These are phyloP conservation scores for Tausonia pullulans DNA, from an alignment of 1,284 basidiomycete species.

Conservation along the genomic window DNA sequence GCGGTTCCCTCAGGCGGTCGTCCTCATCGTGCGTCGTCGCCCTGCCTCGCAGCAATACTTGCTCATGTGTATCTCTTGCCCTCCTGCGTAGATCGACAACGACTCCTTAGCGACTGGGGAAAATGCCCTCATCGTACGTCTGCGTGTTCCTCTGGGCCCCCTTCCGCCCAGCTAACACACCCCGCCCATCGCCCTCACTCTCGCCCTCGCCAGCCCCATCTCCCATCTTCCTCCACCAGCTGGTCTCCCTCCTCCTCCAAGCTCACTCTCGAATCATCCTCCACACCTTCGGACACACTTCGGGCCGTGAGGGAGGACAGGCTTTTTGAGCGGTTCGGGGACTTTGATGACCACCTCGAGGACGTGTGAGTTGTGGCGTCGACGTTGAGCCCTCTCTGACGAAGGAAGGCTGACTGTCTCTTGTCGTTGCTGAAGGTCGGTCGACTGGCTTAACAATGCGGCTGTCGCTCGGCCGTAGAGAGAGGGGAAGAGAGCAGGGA, in stretches of 20 bases:
- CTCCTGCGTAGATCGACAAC: slow-evolving; percentile 26
- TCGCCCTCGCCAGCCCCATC: background rate
- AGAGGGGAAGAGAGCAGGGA: too few relatives aligned
- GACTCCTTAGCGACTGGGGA: slow-evolving; percentile 23
- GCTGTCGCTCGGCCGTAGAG: background rate
- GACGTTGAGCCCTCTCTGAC: background rate
- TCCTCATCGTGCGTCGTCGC: slow-evolving; percentile 25
- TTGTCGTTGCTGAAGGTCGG: background rate
- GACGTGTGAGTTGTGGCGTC: slow-evolving; percentile 27
- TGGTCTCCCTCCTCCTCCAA: slow-evolving; percentile 11
- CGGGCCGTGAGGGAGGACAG: slow-evolving; percentile 22
- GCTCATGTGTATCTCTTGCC: background rate
- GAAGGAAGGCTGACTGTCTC: background rate
- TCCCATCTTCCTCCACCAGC: background rate
- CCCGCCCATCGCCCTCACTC: background rate
- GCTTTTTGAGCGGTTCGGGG: slow-evolving; percentile 24
- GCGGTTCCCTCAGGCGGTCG: slow-evolving; percentile 20
- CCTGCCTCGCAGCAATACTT: background rate
- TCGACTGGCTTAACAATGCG: slow-evolving; percentile 11
- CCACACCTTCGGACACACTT: slow-evolving; percentile 20
- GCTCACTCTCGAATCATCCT: slow-evolving; percentile 16
- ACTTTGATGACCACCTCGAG: slow-evolving; percentile 36
- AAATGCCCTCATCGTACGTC: slow-evolving; percentile 25
- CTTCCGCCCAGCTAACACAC: background rate
- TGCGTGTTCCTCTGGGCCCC: background rate